These are phyloP conservation scores for Cicer pinnatifidum DNA, from an alignment of 306 rosid genomes.

Conservation along the genomic window DNA sequence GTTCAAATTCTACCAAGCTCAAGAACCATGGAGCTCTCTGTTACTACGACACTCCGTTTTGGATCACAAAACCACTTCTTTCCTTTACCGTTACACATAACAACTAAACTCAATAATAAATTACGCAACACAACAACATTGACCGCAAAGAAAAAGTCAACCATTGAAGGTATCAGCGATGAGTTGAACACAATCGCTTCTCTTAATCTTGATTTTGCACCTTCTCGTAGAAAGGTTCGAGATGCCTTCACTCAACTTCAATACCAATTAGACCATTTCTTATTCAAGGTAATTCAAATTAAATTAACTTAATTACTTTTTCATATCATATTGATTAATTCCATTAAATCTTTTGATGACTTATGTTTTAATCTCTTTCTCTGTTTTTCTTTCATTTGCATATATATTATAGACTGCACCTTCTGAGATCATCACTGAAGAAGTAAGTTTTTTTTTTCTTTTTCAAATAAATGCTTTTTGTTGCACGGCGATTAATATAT, in stretches of 20 bases:
- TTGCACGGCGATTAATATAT: neutral
- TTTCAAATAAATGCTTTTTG: neutral
- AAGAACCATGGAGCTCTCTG: slow-evolving; percentile 18
- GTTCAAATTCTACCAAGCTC: neutral
- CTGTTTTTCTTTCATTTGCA: slow-evolving; percentile 33
- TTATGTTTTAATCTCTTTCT: slow-evolving; percentile 35
- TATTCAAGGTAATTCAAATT: slow-evolving; percentile 60
- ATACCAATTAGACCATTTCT: slow-evolving; percentile 62
- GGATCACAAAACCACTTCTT: slow-evolving; percentile 4
- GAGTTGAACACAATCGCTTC: slow-evolving; percentile 64
- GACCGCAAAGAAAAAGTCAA: slow-evolving; percentile 51
- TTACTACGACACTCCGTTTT: neutral
- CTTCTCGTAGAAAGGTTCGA: slow-evolving; percentile 66
- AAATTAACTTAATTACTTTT: neutral
- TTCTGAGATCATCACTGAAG: slow-evolving; percentile 74
- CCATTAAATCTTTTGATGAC: neutral
- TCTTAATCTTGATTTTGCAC: slow-evolving; percentile 66
- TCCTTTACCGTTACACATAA: neutral
- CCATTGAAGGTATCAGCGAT: slow-evolving; percentile 58
- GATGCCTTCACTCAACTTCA: slow-evolving; percentile 64
- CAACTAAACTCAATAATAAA: neutral
- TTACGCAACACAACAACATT: slow-evolving; percentile 8
- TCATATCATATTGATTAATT: neutral
- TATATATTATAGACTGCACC: slow-evolving; percentile 66
- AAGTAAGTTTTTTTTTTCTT: slow-evolving; percentile 58